Evolutionary conservation across 192 early-diverging fungal species (phyloP).

Genomic region (Coemansia sp.): DNA sequence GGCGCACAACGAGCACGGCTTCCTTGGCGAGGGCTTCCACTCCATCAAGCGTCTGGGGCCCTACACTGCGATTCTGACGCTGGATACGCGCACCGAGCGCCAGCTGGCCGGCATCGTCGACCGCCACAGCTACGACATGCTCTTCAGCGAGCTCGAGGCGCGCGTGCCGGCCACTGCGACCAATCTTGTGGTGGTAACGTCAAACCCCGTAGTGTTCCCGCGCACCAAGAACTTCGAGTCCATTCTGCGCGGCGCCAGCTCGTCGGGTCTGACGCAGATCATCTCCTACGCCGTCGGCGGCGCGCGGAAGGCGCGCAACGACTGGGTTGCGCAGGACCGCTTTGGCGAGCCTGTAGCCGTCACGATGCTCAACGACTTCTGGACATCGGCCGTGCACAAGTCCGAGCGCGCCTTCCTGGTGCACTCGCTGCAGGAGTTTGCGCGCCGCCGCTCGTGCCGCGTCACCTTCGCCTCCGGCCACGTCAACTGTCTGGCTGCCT

Average conservation of each 20-base stretch:
- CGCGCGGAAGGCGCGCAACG: conserved; percentile 41
- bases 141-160: conserved; percentile 59
- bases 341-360: conserved; percentile 78
- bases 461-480: conserved; percentile 82
- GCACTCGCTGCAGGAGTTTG: conserved; percentile 65
- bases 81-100: conserved; percentile 78
- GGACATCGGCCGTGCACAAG: conserved; percentile 64
- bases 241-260: conserved; percentile 60
- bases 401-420: conserved; percentile 70
- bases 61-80: conserved; percentile 63
- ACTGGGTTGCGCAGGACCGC: conserved; percentile 54
- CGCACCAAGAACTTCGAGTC: conserved; percentile 69
- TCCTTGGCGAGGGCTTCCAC: conserved; percentile 59
- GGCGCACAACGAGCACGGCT: conserved; percentile 59
- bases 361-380: conserved; percentile 78
- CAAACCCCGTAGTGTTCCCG: conserved; percentile 75
- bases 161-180: conserved; percentile 59
- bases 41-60: conserved; percentile 69
- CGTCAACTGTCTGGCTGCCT: conserved; percentile 69
- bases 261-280: conserved; percentile 46
- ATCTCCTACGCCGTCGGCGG: conserved; percentile 39
- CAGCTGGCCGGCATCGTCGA: conserved; percentile 64
- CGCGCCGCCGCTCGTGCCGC: conserved; percentile 61
- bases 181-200: conserved; percentile 69
- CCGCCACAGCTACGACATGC: conserved; percentile 61